phyloP scores from a whole-genome alignment of 306 rosid genomes.

The Crataegus laevigata region DNA sequence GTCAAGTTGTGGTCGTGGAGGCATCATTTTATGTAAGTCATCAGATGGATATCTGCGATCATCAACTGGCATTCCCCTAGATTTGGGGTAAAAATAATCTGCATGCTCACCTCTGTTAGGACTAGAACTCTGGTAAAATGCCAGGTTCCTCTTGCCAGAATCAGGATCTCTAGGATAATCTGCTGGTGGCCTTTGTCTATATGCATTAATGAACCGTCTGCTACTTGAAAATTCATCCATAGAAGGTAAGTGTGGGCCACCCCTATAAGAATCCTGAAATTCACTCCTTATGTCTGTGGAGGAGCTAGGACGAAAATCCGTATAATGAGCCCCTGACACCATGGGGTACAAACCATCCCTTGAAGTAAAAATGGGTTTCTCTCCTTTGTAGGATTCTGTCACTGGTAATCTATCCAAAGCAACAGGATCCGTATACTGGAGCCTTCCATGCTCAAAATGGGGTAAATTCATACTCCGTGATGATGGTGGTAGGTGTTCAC shows the following conservation, averaged over 20 bases:
- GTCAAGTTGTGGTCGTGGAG: slow-evolving; percentile 38
- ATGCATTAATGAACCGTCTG: slow-evolving; percentile 33
- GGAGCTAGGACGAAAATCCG: slow-evolving; percentile 39
- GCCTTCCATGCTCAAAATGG: slow-evolving; percentile 46
- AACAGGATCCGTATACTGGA: slow-evolving; percentile 28
- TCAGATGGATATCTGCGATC: slow-evolving; percentile 45
- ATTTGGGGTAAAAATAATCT: slow-evolving; percentile 38
- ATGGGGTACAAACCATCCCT: slow-evolving; percentile 31
- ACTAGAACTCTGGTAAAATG: slow-evolving; percentile 35
- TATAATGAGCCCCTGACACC: slow-evolving; percentile 42
- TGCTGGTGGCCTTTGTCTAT: slow-evolving; percentile 40
- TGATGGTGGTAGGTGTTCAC: slow-evolving; percentile 27
- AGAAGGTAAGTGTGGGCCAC: slow-evolving; percentile 28
- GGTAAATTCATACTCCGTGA: slow-evolving; percentile 28
- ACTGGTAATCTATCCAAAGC: slow-evolving; percentile 39
- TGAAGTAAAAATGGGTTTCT: slow-evolving; percentile 32
- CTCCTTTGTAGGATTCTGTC: slow-evolving; percentile 29
- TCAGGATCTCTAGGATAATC: slow-evolving; percentile 44
- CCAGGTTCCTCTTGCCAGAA: slow-evolving; percentile 34
- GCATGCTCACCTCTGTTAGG: slow-evolving; percentile 37
- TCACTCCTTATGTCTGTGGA: slow-evolving; percentile 40
- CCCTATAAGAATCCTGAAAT: slow-evolving; percentile 37
- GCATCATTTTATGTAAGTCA: slow-evolving; percentile 44
- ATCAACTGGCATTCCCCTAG: slow-evolving; percentile 34
- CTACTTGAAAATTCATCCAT: slow-evolving; percentile 45